phyloP scores from a whole-genome alignment of 2,329 filamentous ascomycete species.

The Talaromyces sp. region DNA sequence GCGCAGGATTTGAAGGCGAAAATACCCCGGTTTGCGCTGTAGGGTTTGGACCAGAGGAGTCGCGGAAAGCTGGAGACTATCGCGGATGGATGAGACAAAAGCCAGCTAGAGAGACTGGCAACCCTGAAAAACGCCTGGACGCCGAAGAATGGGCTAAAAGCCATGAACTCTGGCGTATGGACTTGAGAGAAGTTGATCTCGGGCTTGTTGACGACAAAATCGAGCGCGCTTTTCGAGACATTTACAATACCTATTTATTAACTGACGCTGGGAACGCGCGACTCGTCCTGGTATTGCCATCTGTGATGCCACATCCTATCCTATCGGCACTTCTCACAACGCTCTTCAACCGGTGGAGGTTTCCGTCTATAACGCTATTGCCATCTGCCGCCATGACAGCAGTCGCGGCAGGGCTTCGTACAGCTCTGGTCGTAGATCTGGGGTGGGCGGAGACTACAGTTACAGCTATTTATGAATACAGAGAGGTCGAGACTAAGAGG shows the following conservation, averaged over 20 bases:
- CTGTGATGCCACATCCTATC: slow-evolving; percentile 70
- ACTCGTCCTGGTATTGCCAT: slow-evolving; percentile 70
- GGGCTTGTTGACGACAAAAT: slow-evolving; percentile 81
- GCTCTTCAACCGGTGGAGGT: slow-evolving; percentile 74
- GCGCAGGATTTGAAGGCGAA: slow-evolving; percentile 83
- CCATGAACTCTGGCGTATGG: slow-evolving; percentile 71
- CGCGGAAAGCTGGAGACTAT: slow-evolving; percentile 76
- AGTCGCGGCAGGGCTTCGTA: slow-evolving; percentile 75
- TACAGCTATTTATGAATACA: slow-evolving; percentile 85
- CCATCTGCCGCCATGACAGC: slow-evolving; percentile 69
- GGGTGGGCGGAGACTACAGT: slow-evolving; percentile 88
- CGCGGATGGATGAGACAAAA: slow-evolving; percentile 56
- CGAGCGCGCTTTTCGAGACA: slow-evolving; percentile 73
- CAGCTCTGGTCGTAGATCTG: slow-evolving; percentile 81
- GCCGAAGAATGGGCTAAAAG: slow-evolving; percentile 37
- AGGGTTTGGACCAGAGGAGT: slow-evolving; percentile 68
- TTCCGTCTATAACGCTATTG: slow-evolving; percentile 74
- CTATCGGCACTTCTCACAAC: slow-evolving; percentile 71
- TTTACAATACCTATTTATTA: slow-evolving; percentile 69
- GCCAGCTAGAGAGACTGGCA: slow-evolving; percentile 24
- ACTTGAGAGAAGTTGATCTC: slow-evolving; percentile 68
- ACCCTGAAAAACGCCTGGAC: background rate
- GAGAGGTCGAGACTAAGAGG: slow-evolving; percentile 66
- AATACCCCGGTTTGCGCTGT: slow-evolving; percentile 65
- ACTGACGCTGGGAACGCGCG: slow-evolving; percentile 62